Percentiles rank a stretch among this genome's conserved stretches.
These are phyloP conservation scores for Neonectria faginata DNA, from an alignment of 2,329 filamentous ascomycete genomes.

Conservation along the genomic window DNA sequence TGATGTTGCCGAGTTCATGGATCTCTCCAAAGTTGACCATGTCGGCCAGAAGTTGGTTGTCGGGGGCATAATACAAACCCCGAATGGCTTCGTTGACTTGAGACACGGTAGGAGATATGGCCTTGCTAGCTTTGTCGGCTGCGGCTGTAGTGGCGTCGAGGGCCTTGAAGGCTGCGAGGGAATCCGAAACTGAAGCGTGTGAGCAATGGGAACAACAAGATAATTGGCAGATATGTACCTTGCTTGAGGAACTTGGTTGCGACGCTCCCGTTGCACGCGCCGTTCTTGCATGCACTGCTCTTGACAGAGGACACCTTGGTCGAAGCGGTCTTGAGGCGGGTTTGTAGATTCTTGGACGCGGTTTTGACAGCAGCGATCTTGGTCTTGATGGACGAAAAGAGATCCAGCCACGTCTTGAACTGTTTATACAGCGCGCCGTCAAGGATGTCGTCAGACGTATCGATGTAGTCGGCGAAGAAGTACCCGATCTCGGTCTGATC, in stretches of 20 bases:
- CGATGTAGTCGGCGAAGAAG: background rate
- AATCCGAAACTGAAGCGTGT: background rate
- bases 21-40: background rate
- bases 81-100: background rate
- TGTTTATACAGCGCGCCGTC: conserved; percentile 21
- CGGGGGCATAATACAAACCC: background rate
- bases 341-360: conserved; percentile 17
- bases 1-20: conserved; percentile 21
- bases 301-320: conserved; percentile 18
- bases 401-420: conserved; percentile 27
- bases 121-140: background rate
- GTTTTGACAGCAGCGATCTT: conserved; percentile 26
- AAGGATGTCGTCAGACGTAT: background rate
- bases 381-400: conserved; percentile 28
- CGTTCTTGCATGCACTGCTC: conserved; percentile 26
- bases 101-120: background rate
- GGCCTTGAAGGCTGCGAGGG: conserved; percentile 25
- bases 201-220: background rate
- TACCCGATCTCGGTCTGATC: background rate
- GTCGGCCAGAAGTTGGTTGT: background rate
- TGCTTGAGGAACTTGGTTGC: conserved; percentile 30
- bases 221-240: background rate
- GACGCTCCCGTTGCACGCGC: conserved; percentile 30
- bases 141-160: conserved; percentile 12
- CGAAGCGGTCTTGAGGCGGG: conserved; percentile 12